Conservation (phyloP, 2,329 filamentous ascomycete species). For the Exophiala sp. region DNA sequence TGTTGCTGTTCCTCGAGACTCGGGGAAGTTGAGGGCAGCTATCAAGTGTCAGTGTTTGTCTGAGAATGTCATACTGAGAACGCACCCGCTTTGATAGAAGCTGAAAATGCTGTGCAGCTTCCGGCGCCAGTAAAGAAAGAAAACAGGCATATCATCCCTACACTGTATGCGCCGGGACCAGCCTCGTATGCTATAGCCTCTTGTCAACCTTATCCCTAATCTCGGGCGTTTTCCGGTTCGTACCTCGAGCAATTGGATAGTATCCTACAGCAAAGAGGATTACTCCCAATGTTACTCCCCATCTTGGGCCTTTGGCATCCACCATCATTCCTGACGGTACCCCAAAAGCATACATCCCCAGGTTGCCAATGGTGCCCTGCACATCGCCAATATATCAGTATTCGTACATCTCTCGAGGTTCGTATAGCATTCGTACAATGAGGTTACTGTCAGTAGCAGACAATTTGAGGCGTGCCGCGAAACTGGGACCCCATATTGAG, state of each 20-base stretch:
- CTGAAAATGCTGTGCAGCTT: slow-evolving; percentile 85
- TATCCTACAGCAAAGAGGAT: slow-evolving; percentile 74
- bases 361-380: slow-evolving; percentile 53
- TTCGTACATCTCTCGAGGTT: slow-evolving; percentile 1
- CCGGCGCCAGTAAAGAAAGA: slow-evolving; percentile 83
- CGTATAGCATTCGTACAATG: slow-evolving; percentile 57
- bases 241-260: slow-evolving; percentile 66
- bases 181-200: slow-evolving; percentile 62
- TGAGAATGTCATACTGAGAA: neutral
- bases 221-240: neutral
- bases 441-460: slow-evolving; percentile 92
- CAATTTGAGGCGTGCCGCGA: slow-evolving; percentile 78
- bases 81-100: slow-evolving; percentile 71
- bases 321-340: slow-evolving; percentile 86
- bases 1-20: slow-evolving; percentile 86
- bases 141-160: slow-evolving; percentile 69
- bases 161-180: slow-evolving; percentile 57
- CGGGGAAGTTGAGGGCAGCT: slow-evolving; percentile 87
- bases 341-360: slow-evolving; percentile 91
- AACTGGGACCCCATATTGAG: slow-evolving; percentile 95
- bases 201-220: slow-evolving; percentile 30
- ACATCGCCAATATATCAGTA: slow-evolving; percentile 31
- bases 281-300: slow-evolving; percentile 72
- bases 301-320: slow-evolving; percentile 74
- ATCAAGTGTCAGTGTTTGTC: slow-evolving; percentile 30